Evolutionary conservation across 1,284 basidiomycete genomes (phyloP).

Genomic region (Sanghuangporus weigelae): DNA sequence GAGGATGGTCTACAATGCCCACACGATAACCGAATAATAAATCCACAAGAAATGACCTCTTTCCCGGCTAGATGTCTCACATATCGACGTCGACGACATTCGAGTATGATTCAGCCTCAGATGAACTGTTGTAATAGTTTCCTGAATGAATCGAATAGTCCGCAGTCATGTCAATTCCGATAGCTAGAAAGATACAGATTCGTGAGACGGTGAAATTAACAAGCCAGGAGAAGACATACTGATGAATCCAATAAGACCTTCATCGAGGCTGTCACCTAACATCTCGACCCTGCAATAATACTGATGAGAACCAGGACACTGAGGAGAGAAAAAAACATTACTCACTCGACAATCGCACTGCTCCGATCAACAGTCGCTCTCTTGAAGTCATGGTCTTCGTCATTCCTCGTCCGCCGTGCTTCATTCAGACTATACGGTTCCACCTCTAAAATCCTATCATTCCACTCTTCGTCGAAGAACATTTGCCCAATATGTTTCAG

Average conservation of each 20-base stretch:
- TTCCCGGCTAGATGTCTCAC: neutral
- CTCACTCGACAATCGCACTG: slow-evolving; percentile 27
- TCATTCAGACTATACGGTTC: slow-evolving; percentile 26
- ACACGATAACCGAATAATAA: too few relatives aligned
- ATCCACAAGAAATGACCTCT: neutral
- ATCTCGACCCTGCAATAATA: slow-evolving; percentile 9
- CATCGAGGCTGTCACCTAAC: slow-evolving; percentile 1
- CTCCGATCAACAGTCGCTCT: slow-evolving; percentile 26
- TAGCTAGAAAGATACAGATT: neutral
- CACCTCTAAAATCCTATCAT: slow-evolving; percentile 31
- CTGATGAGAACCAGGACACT: neutral
- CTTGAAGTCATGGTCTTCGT: slow-evolving; percentile 24
- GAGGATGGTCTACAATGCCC: too few relatives aligned
- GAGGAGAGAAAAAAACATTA: neutral
- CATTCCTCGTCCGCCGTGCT: slow-evolving; percentile 25
- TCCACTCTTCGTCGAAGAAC: slow-evolving; percentile 60
- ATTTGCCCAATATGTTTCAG: slow-evolving; percentile 57
- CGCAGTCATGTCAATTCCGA: slow-evolving; percentile 14
- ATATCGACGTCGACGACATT: neutral
- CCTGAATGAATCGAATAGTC: slow-evolving; percentile 11
- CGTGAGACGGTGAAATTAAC: neutral
- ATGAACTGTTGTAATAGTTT: slow-evolving; percentile 10
- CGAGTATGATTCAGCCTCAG: neutral
- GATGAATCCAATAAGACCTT: slow-evolving; percentile 16
- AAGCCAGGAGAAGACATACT: slow-evolving; percentile 2